A percentile compares a stretch with the other conserved stretches of the same genome.
phyloP scores from a whole-genome alignment of 2,329 filamentous ascomycete genomes.

The Arthrobotrys sinensis region DNA sequence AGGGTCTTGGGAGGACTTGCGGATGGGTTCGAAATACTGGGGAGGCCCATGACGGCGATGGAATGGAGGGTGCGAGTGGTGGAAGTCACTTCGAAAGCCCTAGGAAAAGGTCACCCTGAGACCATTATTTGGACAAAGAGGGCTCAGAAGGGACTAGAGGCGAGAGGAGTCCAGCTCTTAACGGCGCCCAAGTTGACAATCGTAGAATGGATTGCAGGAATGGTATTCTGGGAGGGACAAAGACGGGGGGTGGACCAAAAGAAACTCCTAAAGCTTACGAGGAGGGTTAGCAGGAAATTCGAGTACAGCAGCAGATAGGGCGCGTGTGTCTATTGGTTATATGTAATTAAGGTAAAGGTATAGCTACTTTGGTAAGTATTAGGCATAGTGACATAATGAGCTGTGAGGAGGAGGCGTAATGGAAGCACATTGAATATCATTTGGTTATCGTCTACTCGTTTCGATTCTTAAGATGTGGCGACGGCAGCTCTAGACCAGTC shows the following conservation, averaged over 20 bases:
- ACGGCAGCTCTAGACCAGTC: neutral
- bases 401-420: neutral
- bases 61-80: constrained; percentile 1
- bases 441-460: neutral
- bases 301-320: neutral
- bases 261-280: constrained; percentile 6
- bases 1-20: constrained; percentile 27
- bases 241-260: neutral
- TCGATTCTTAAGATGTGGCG: constrained; percentile 4
- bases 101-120: constrained; percentile 27
- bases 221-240: constrained; percentile 22
- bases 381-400: neutral
- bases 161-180: constrained; percentile 16
- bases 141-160: constrained; percentile 5
- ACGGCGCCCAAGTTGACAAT: neutral
- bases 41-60: constrained; percentile 6
- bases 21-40: constrained; percentile 1
- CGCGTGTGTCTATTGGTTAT: neutral
- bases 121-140: constrained; percentile 19
- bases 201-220: neutral
- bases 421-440: neutral
- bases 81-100: neutral
- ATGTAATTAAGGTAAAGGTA: neutral
- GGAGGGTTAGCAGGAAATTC: neutral
- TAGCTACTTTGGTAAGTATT: neutral